Percentiles rank a stretch among this genome's conserved stretches.
These are phyloP conservation scores for Salix koriyanagi DNA, from an alignment of 345 rosid species.

Conservation along the genomic window DNA sequence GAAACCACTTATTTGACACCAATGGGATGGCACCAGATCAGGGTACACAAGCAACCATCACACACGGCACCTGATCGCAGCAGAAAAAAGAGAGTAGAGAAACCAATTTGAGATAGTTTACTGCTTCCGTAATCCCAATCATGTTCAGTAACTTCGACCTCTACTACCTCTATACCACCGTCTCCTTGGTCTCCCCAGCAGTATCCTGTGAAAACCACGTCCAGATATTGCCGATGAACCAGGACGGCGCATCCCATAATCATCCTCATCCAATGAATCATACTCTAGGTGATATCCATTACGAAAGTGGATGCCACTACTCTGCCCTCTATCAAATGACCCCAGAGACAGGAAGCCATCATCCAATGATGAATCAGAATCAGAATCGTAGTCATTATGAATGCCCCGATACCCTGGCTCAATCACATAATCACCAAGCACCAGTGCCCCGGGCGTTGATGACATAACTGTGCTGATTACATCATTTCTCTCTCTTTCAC, in stretches of 20 bases:
- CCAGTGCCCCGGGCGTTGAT: constrained; percentile 69
- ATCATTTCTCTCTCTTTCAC: constrained; percentile 60
- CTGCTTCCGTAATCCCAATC: not conserved
- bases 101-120: not conserved
- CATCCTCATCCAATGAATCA: constrained; percentile 41
- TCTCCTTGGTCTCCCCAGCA: constrained; percentile 41
- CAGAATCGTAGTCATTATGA: constrained; percentile 41
- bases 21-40: constrained; percentile 16
- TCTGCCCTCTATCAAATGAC: constrained; percentile 32
- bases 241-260: constrained; percentile 27
- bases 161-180: constrained; percentile 43
- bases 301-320: constrained; percentile 21
- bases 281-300: constrained; percentile 31
- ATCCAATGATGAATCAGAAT: constrained; percentile 52
- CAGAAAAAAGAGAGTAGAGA: not conserved
- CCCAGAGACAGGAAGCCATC: constrained; percentile 40
- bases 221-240: constrained; percentile 33
- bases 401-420: constrained; percentile 49
- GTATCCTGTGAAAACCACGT: constrained; percentile 31
- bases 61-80: constrained; percentile 2
- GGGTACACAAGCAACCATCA: constrained; percentile 20
- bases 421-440: constrained; percentile 85
- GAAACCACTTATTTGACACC: not conserved
- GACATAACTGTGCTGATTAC: constrained; percentile 75
- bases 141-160: constrained; percentile 13